Base-by-base conservation (phyloP, 2,329 filamentous ascomycete genomes). In the Pseudogymnoascus sp. region DNA sequence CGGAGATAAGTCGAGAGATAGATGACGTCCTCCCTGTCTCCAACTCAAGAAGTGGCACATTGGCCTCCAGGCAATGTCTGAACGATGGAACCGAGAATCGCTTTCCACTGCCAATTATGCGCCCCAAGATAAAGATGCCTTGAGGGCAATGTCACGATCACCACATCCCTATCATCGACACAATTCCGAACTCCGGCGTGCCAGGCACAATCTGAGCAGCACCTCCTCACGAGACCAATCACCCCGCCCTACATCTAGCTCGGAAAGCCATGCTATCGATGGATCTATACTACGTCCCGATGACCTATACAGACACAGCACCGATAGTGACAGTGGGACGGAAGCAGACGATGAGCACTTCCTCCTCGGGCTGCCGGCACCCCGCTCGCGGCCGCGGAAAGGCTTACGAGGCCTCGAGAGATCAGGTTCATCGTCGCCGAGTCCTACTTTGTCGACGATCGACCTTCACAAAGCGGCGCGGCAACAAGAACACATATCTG, bases 331-430 rank as follows among this genome's bases (percentile, higher is more conserved):
- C 67, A 96, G 91, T 72, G 93, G 93, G 22, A 96, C 92, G 15
- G 93, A 97, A 72, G 93, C 93, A 38, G 93, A 97, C 69, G 93
- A 97, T 75, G 93, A 97, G 73, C 89, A 92, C 65, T 87, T 93
- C 67, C 78, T 96, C 61, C 94, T 88, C 72, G 89, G 91, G 0
- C 76, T 97, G 20, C 92, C 93, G 1, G 90, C 92, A 2, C 89
- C 92, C 2, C 87, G 81, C n/a, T 67, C 81, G 7, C 82, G 85
- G 63, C 79, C 84, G 33, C 87, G 89, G 71, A 97, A 96, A 75
- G 92, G 91, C 6, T 74, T 96, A 57, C 82, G 88, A 63, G 86
- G 83, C 62, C 75, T 73, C 62, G 80, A 83, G 66, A 85, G 81
- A 68, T 71, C 69, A 2, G 68, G 81, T 2, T 86, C 84, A 0